Base-by-base conservation (phyloP, 257 asterid genomes). In the Echium plantagineum region DNA sequence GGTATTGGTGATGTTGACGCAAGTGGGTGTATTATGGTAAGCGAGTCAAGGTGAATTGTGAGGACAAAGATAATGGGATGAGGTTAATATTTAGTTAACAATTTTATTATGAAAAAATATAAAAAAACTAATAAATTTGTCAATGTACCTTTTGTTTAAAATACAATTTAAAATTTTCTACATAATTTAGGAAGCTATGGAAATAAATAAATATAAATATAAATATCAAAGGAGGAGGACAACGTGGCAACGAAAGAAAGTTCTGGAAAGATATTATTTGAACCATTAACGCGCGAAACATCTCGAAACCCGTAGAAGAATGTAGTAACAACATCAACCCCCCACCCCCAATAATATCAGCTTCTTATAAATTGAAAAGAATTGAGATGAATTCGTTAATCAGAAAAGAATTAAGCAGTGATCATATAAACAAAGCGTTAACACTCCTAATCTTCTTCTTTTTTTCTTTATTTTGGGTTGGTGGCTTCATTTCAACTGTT, bases 251-350 rank as follows among this genome's bases (percentile, higher is more conserved):
- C 9, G 56, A 57, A 63, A 57, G 9, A 3, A 28, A 28, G 3
- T 0, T 22, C 60, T n/a, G 6, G 20, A 10, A 15, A 59, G 15
- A 5, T 13, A 31, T 58, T 67, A 51, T 71, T 61, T 64, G 66
- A 35, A 61, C 26, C 1, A 52, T 10, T 63, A 60, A 55, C 71
- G 83, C 89, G 78, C 74, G 91, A 84, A 81, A 62, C 66, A 58
- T 87, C 96, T 82, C 70, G 95, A 86, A 80, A 32, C 22, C 69
- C 28, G 75, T 75, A 65, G 94, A 80, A 70, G 52, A 20, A 13
- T 21, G 19, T 30, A 24, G 18, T 38, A 1, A 32, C 6, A 13
- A 24, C 69, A 65, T 74, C 57, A 65, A 75, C 72, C 20, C 55
- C 56, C 10, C n/a, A n/a, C 46, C 46, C 46, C 46, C 2, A 7